Evolutionary conservation across 345 rosid genomes (phyloP).

Genomic region (Firmiana major): DNA sequence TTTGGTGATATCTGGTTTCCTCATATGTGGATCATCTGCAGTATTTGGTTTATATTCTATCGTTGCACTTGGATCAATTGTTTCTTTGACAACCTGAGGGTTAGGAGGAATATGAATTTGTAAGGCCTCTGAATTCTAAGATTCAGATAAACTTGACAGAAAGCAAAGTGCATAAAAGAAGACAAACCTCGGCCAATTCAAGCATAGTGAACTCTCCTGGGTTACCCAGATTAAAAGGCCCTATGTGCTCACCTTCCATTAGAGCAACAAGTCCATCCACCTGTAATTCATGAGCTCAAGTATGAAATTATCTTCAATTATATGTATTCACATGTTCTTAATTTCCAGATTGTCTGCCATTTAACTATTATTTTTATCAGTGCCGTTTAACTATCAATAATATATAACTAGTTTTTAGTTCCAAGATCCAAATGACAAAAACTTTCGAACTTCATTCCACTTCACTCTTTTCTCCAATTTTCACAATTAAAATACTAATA

Average conservation of each 20-base stretch:
- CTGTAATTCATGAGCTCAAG: constrained; percentile 30
- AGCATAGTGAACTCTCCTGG: constrained; percentile 98
- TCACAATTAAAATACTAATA: neutral
- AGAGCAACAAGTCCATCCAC: constrained; percentile 85
- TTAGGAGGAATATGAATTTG: neutral
- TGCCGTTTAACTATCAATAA: neutral
- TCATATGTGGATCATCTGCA: constrained; percentile 92
- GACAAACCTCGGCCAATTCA: constrained; percentile 91
- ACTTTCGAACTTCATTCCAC: neutral
- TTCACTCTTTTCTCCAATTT: neutral
- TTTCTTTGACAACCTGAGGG: constrained; percentile 77
- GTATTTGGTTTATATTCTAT: constrained; percentile 89
- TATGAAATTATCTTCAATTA: neutral
- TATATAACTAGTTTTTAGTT: neutral
- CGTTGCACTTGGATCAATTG: constrained; percentile 89
- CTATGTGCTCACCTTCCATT: constrained; percentile 89
- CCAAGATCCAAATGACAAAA: neutral
- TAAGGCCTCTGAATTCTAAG: neutral
- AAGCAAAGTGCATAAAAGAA: constrained; percentile 5
- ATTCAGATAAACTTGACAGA: neutral
- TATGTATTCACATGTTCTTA: neutral
- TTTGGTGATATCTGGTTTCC: constrained; percentile 92
- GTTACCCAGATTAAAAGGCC: constrained; percentile 94
- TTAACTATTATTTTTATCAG: no score
- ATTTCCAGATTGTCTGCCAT: neutral